Evolutionary conservation across 257 asterid genomes (phyloP).

Genomic region (Knoxia roxburghii): DNA sequence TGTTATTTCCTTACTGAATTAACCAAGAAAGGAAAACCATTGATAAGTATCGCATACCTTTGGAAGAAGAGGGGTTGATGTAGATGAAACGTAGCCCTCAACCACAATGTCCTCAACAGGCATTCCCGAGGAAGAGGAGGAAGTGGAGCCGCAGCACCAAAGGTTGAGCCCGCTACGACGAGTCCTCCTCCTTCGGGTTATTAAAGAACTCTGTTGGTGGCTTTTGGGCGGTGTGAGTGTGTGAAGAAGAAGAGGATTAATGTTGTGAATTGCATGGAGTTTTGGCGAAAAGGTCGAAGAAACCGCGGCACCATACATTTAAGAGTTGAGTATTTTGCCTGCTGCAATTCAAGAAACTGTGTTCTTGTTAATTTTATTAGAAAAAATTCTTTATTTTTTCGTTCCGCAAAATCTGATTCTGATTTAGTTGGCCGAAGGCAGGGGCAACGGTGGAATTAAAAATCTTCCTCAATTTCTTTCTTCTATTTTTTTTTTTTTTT

Average conservation of each 20-base stretch:
- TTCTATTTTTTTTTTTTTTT: too few species aligned
- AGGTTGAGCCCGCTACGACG: conserved; percentile 9
- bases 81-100: conserved; percentile 32
- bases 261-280: conserved; percentile 5
- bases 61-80: conserved; percentile 33
- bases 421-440: too few species aligned
- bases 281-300: not conserved
- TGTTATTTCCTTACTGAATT: not conserved
- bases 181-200: conserved; percentile 22
- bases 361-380: too few species aligned
- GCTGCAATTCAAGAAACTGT: too few species aligned
- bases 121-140: conserved; percentile 44
- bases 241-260: not conserved
- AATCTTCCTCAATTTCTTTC: too few species aligned
- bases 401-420: too few species aligned
- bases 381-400: too few species aligned
- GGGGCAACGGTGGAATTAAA: too few species aligned
- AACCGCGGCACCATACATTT: conserved; percentile 7
- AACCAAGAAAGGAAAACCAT: not conserved
- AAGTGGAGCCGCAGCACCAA: conserved; percentile 1
- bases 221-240: not conserved
- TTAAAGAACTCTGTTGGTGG: conserved; percentile 3
- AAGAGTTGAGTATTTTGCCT: too few species aligned
- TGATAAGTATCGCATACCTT: conserved; percentile 27
- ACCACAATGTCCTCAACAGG: conserved; percentile 47